Base-by-base conservation (phyloP, 1,139 yeast genomes). In the Diutina mesorugosa region DNA sequence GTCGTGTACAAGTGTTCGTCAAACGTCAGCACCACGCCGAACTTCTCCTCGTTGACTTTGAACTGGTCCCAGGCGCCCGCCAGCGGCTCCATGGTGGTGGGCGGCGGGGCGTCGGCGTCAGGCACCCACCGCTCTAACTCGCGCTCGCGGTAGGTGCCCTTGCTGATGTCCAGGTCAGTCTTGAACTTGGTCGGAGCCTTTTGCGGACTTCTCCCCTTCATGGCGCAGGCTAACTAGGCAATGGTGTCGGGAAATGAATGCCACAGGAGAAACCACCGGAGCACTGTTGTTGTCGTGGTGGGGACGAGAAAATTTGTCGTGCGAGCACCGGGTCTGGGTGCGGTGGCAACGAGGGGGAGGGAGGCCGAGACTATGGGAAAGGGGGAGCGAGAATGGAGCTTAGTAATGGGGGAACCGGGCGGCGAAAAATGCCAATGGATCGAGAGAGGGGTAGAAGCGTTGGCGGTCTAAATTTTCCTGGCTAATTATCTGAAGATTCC, bases 1-100 rank as follows among this genome's bases (percentile, higher is more conserved):
- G 97, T 91, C 29, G 99, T 95, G 70, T 93, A 93, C 62, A 87
- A 76, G 67, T 85, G 85, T 69, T 93, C 99, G 69, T 93, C 95
- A 69, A 84, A 93, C 18, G 90, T 81, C 0, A 97, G 84, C 60
- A 81, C 86, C 55, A 93, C 87, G 47, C 97, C 98, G 69, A 93
- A 93, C 70, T 87, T 87, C 61, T 83, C 80, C 68, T 89, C 86
- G 69, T 95, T 93, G 18, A 83, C 95, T 57, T 89, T 87, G 72
- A 93, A 93, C 71, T 93, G 99, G 70, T 93, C 97, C 98, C 98
- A 93, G n/a, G 45, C 12, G 16, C 63, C 63, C 41, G 47, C 32
- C 16, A 32, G 45, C 28, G 10, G 14, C 55, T 77, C 82, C 54
- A 79, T 86, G 53, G 84, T 72, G 0, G 71, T 62, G 57, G 80